Evolutionary conservation across 306 rosid genomes (phyloP).

Genomic region (Malus sylvestris): DNA sequence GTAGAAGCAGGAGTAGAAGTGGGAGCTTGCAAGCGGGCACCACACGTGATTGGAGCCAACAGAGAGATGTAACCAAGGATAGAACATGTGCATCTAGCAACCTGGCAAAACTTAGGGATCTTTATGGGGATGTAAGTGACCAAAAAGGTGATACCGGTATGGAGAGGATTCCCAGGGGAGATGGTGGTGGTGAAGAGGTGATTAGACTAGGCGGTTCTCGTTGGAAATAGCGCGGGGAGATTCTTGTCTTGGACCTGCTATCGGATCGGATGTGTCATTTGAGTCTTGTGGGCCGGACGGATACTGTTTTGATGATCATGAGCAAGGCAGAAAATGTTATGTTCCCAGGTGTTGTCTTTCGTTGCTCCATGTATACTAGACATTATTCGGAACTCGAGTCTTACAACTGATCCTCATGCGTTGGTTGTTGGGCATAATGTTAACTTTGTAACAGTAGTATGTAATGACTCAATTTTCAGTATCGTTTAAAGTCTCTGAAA

Average conservation of each 20-base stretch:
- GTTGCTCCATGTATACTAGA: not conserved
- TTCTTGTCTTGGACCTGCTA: not conserved
- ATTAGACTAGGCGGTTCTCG: constrained; percentile 73
- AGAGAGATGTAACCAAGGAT: constrained; percentile 44
- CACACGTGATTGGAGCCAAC: constrained; percentile 44
- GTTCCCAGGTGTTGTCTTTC: not conserved
- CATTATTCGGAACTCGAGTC: not conserved
- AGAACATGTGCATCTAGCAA: constrained; percentile 63
- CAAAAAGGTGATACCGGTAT: constrained; percentile 45
- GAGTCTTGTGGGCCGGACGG: not conserved
- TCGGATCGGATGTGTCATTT: not conserved
- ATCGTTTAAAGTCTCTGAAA: not conserved
- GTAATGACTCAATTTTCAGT: not conserved
- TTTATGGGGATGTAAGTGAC: constrained; percentile 73
- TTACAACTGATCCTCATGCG: not conserved
- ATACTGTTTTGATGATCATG: not conserved
- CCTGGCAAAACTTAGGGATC: constrained; percentile 85
- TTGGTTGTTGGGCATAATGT: not conserved
- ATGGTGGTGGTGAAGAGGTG: constrained; percentile 69
- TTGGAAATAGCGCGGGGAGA: constrained; percentile 34
- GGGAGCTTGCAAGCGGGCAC: constrained; percentile 56
- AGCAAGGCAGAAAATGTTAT: not conserved
- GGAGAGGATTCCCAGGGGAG: constrained; percentile 53
- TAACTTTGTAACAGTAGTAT: not conserved
- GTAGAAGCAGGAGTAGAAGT: constrained; percentile 72